phyloP scores from a whole-genome alignment of 345 rosid species.

The Aethionema arabicum region DNA sequence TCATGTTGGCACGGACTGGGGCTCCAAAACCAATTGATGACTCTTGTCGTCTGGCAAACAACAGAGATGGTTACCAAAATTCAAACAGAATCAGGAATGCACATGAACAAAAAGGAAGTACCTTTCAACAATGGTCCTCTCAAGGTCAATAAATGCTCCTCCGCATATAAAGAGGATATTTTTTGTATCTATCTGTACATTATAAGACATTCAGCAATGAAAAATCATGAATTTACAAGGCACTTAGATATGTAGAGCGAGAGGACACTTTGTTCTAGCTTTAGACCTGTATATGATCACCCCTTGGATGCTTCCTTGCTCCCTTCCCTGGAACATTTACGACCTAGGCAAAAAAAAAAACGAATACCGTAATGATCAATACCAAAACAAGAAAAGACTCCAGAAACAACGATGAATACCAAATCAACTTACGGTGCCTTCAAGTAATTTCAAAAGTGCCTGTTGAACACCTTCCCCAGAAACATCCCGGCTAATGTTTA shows the following conservation, averaged over 20 bases:
- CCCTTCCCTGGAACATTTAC: slow-evolving; percentile 99
- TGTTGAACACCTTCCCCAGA: slow-evolving; percentile 99
- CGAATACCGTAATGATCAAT: slow-evolving; percentile 25
- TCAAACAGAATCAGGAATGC: slow-evolving; percentile 14
- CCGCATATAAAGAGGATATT: slow-evolving; percentile 95
- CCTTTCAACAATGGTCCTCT: slow-evolving; percentile 94
- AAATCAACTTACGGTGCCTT: slow-evolving; percentile 93
- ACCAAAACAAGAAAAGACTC: slow-evolving; percentile 5
- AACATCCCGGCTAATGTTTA: slow-evolving; percentile 92
- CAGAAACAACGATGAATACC: not conserved
- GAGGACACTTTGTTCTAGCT: not conserved
- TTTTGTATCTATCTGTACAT: slow-evolving; percentile 81
- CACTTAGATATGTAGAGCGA: not conserved
- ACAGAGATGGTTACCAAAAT: slow-evolving; percentile 20
- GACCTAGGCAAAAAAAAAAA: slow-evolving; percentile 50
- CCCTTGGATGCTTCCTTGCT: slow-evolving; percentile 97
- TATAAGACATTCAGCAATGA: slow-evolving; percentile 17
- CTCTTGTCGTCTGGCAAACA: slow-evolving; percentile 73
- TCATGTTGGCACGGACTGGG: slow-evolving; percentile 95
- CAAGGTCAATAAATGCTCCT: slow-evolving; percentile 93
- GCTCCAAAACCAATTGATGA: slow-evolving; percentile 98
- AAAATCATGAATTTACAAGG: slow-evolving; percentile 14
- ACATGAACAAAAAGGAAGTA: slow-evolving; percentile 30
- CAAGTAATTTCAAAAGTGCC: slow-evolving; percentile 89
- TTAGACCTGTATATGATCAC: slow-evolving; percentile 92